Conservation (phyloP, 2,329 filamentous ascomycete genomes). For the Paraphaeosphaeria sporulosa region DNA sequence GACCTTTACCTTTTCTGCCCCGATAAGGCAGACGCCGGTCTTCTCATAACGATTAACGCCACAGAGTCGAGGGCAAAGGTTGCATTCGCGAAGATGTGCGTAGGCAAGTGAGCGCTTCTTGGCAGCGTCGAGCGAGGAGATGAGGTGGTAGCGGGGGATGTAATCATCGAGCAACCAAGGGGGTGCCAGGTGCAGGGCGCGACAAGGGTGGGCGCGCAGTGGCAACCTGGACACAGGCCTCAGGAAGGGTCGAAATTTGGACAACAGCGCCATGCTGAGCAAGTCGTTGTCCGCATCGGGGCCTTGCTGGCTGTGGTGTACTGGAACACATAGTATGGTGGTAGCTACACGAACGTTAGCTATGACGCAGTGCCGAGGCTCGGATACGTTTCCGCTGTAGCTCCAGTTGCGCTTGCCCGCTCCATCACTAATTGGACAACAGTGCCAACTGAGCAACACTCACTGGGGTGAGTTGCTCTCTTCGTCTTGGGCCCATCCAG, state of each 20-base stretch:
- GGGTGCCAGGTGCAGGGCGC: constrained; percentile 61
- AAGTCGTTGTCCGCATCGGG: not conserved
- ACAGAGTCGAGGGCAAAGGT: constrained; percentile 79
- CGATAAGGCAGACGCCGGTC: constrained; percentile 80
- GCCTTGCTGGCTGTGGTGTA: not conserved
- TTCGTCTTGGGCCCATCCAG: too few relatives aligned
- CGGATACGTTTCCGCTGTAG: constrained; percentile 4
- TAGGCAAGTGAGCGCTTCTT: constrained; percentile 79
- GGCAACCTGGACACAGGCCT: constrained; percentile 5
- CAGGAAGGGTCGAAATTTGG: constrained; percentile 21
- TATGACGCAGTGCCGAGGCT: constrained; percentile 15
- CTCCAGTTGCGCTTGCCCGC: not conserved
- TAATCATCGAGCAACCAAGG: constrained; percentile 78
- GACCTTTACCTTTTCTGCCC: constrained; percentile 75
- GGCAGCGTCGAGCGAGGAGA: constrained; percentile 72
- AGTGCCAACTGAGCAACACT: not conserved
- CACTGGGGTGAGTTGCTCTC: not conserved
- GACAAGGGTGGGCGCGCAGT: constrained; percentile 19
- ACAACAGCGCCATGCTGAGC: constrained; percentile 5
- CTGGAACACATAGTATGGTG: not conserved
- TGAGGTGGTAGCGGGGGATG: constrained; percentile 73
- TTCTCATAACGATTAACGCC: constrained; percentile 82
- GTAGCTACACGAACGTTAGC: not conserved
- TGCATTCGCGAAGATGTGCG: constrained; percentile 78
- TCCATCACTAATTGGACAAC: not conserved